These are phyloP conservation scores for Oxyria digyna DNA, from an alignment of 148 eudicot genomes.

Conservation along the genomic window DNA sequence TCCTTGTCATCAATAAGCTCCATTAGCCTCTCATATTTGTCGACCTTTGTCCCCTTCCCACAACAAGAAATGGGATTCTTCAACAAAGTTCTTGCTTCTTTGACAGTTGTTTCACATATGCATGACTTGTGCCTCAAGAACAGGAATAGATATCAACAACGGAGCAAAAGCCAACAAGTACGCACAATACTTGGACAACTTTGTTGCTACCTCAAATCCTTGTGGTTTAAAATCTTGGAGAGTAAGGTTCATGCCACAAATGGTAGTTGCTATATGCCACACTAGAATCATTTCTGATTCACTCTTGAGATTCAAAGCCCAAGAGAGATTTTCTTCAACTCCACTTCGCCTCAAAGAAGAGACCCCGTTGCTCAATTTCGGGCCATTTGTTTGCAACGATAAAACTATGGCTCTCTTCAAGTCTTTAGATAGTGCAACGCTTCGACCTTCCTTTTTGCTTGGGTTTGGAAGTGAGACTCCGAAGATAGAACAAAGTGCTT, in stretches of 20 bases:
- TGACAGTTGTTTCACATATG: too few species aligned
- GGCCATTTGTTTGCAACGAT: neutral
- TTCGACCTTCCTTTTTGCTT: neutral
- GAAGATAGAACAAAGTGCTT: neutral
- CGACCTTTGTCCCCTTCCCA: too few species aligned
- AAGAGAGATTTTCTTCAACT: neutral
- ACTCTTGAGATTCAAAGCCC: neutral
- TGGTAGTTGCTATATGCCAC: neutral
- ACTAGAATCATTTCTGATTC: neutral
- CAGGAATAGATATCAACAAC: too few species aligned
- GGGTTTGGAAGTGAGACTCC: neutral
- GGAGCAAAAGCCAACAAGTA: too few species aligned
- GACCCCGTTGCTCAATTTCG: neutral
- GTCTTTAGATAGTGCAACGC: neutral
- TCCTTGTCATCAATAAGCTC: too few species aligned
- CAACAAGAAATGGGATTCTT: too few species aligned
- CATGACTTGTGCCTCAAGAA: too few species aligned
- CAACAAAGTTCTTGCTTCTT: too few species aligned
- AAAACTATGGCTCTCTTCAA: neutral
- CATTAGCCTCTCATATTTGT: too few species aligned
- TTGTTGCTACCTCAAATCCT: neutral
- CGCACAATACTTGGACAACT: too few species aligned
- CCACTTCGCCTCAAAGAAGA: neutral
- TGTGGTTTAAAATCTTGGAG: neutral
- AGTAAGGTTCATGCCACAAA: neutral